These are phyloP conservation scores for Evansstolkia leycettana DNA, from an alignment of 495 filamentous ascomycete species.

Conservation along the genomic window DNA sequence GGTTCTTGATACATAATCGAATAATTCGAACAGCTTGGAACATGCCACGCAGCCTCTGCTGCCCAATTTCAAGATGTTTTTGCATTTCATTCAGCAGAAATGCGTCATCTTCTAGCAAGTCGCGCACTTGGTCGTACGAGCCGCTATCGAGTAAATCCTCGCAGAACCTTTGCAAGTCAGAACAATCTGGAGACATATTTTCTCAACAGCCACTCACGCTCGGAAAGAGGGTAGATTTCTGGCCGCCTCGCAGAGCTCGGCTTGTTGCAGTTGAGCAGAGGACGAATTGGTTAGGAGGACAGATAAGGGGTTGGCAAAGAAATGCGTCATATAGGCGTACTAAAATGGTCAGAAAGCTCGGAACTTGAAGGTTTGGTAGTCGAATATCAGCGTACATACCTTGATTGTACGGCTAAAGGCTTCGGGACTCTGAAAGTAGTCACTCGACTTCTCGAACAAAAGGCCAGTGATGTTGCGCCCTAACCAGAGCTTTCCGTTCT, in stretches of 20 bases:
- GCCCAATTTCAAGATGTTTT: constrained; percentile 20
- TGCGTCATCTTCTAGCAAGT: constrained; percentile 41
- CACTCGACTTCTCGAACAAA: constrained; percentile 64
- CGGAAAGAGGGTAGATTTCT: constrained; percentile 73
- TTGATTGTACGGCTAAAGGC: constrained; percentile 70
- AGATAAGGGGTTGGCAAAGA: constrained; percentile 83
- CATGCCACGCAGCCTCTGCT: constrained; percentile 30
- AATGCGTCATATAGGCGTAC: constrained; percentile 94
- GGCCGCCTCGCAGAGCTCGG: constrained; percentile 59
- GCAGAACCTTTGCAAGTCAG: constrained; percentile 23
- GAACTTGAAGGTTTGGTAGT: background rate
- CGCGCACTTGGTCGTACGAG: constrained; percentile 24
- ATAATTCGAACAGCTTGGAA: constrained; percentile 36
- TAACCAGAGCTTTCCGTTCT: constrained; percentile 45
- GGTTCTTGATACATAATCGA: constrained; percentile 25
- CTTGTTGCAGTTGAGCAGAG: constrained; percentile 13
- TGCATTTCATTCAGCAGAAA: constrained; percentile 25
- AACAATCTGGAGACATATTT: background rate
- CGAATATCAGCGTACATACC: constrained; percentile 30
- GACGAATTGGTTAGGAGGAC: constrained; percentile 41
- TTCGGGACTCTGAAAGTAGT: constrained; percentile 80
- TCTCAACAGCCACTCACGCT: constrained; percentile 27
- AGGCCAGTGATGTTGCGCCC: constrained; percentile 51
- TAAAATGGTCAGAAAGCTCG: constrained; percentile 13
- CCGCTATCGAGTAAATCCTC: constrained; percentile 32